Evolutionary conservation across 1,139 yeast species (phyloP).

Genomic region (Lipomyces yarrowii): DNA sequence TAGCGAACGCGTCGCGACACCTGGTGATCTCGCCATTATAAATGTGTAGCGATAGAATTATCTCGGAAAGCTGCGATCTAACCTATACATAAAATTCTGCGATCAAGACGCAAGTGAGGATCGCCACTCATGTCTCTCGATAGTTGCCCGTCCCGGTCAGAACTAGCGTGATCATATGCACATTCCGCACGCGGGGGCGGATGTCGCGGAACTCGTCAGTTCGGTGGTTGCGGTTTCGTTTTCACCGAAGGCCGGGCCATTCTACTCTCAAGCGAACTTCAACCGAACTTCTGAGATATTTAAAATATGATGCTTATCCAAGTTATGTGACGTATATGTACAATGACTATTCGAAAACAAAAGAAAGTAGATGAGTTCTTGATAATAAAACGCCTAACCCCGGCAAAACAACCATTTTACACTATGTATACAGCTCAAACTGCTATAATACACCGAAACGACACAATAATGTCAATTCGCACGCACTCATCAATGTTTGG

Average conservation of each 20-base stretch:
- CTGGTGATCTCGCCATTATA: conserved; percentile 11
- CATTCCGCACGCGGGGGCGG: neutral
- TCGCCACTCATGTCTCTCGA: neutral
- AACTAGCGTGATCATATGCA: no score
- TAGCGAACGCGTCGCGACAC: conserved; percentile 24
- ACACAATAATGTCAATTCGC: neutral
- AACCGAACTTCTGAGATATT: no score
- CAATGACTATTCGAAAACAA: neutral
- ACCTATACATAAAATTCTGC: neutral
- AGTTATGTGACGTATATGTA: neutral
- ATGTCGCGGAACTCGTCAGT: no score
- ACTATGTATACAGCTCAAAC: neutral
- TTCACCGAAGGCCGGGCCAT: no score
- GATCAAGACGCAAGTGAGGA: neutral
- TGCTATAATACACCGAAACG: neutral
- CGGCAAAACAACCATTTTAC: neutral
- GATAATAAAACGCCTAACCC: neutral
- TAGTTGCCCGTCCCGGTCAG: no score
- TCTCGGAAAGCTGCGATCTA: neutral
- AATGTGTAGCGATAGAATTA: neutral
- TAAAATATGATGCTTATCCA: no score
- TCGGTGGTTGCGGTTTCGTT: no score
- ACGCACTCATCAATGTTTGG: no score
- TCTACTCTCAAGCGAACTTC: no score
- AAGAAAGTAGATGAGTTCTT: neutral